phyloP scores from a whole-genome alignment of 805 yeast species.

The Dipodascopsis uninucleata region DNA sequence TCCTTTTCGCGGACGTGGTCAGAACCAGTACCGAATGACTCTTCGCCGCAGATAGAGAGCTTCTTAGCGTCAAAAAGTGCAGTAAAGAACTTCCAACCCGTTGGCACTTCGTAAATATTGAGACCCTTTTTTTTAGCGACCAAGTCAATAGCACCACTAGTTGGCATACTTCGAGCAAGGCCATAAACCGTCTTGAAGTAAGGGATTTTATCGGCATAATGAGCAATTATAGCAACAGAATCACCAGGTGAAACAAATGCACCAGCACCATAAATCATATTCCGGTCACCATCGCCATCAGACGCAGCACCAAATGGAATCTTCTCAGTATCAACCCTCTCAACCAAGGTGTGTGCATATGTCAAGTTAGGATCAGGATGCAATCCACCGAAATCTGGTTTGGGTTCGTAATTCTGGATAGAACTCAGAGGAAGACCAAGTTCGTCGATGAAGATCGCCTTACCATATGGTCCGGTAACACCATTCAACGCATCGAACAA shows the following conservation, averaged over 20 bases:
- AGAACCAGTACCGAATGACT: slow-evolving; percentile 96
- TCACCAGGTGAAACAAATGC: slow-evolving; percentile 98
- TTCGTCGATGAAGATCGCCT: slow-evolving; percentile 76
- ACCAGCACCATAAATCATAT: slow-evolving; percentile 90
- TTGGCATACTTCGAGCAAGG: slow-evolving; percentile 96
- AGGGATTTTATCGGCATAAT: slow-evolving; percentile 85
- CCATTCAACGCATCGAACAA: slow-evolving; percentile 91
- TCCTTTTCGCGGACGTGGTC: slow-evolving; percentile 97
- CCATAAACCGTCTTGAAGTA: slow-evolving; percentile 84
- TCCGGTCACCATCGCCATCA: slow-evolving; percentile 99
- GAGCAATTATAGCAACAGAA: slow-evolving; percentile 95
- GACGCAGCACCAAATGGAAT: slow-evolving; percentile 97
- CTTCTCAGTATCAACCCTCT: slow-evolving; percentile 71
- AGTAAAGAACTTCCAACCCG: slow-evolving; percentile 99
- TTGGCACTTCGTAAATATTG: slow-evolving; percentile 88
- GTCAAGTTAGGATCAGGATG: slow-evolving; percentile 98
- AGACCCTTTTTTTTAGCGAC: slow-evolving; percentile 79
- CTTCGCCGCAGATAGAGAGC: slow-evolving; percentile 96
- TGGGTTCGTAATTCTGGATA: slow-evolving; percentile 74
- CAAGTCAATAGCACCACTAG: slow-evolving; percentile 87
- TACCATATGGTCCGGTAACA: slow-evolving; percentile 95
- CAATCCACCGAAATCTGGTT: slow-evolving; percentile 92
- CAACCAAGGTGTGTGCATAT: slow-evolving; percentile 84
- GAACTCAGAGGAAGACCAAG: slow-evolving; percentile 68
- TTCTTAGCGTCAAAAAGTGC: slow-evolving; percentile 90